These are phyloP conservation scores for Psidium guajava DNA, from an alignment of 345 rosid species.

Conservation along the genomic window DNA sequence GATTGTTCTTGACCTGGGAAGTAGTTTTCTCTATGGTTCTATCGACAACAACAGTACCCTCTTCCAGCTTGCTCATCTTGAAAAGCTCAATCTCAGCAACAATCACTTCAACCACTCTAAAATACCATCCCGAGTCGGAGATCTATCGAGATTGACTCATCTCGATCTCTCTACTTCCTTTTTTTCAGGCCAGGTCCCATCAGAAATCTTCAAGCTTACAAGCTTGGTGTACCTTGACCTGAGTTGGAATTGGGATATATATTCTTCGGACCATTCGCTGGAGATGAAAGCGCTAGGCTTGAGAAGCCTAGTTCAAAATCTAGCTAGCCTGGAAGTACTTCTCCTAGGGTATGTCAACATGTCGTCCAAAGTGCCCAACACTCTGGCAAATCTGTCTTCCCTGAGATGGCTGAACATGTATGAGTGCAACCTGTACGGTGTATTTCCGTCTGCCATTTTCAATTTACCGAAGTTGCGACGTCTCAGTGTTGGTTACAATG, in stretches of 20 bases:
- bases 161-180: slow-evolving; percentile 4
- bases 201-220: slow-evolving; percentile 4
- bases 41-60: background rate
- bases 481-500: background rate
- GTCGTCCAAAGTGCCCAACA: background rate
- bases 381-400: background rate
- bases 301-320: background rate
- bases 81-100: background rate
- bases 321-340: background rate
- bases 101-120: background rate
- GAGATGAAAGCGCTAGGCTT: background rate
- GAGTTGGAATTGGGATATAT: background rate
- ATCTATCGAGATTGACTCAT: background rate
- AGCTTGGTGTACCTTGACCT: background rate
- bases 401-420: background rate
- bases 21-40: background rate
- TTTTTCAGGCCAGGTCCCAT: slow-evolving; percentile 3
- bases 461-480: background rate
- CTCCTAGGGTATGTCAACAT: background rate
- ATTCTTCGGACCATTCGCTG: background rate
- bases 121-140: slow-evolving; percentile 1
- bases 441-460: background rate
- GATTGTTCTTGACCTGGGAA: background rate
- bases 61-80: background rate
- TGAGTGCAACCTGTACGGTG: background rate